phyloP scores from a whole-genome alignment of 495 filamentous ascomycete species.

The Aeminium ludgeri region DNA sequence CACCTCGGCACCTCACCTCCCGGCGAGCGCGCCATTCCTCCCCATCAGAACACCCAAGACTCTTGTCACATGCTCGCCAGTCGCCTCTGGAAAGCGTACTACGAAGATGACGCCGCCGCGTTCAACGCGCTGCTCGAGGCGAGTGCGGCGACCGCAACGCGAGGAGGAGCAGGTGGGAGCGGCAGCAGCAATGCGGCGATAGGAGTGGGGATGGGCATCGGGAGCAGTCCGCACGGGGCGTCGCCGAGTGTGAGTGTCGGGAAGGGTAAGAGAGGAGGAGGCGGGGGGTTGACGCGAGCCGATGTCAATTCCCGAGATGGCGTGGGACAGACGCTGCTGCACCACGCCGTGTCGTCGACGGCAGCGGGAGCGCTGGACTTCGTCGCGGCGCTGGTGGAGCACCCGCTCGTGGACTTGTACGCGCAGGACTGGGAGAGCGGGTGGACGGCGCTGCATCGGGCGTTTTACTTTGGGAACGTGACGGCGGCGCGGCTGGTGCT shows the following conservation, averaged over 20 bases:
- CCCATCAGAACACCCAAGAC: too few species aligned
- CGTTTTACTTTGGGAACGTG: slow-evolving; percentile 83
- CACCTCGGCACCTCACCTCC: too few species aligned
- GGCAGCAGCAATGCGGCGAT: too few species aligned
- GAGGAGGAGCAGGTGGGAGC: too few species aligned
- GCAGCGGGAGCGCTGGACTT: slow-evolving; percentile 50
- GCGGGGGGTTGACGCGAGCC: slow-evolving; percentile 35
- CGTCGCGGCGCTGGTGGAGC: slow-evolving; percentile 57
- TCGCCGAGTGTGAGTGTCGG: slow-evolving; percentile 31
- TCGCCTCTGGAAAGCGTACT: slow-evolving; percentile 86
- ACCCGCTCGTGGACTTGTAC: slow-evolving; percentile 74
- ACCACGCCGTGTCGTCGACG: slow-evolving; percentile 63
- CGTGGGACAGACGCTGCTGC: slow-evolving; percentile 62
- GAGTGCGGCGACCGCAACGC: slow-evolving; percentile 35
- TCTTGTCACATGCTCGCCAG: too few species aligned
- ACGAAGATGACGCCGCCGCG: slow-evolving; percentile 85
- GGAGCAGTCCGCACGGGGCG: slow-evolving; percentile 34
- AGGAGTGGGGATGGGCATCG: slow-evolving; percentile 28
- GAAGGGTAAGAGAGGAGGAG: slow-evolving; percentile 28
- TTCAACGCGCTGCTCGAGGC: slow-evolving; percentile 62
- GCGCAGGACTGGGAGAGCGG: slow-evolving; percentile 78
- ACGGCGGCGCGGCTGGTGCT: slow-evolving; percentile 69
- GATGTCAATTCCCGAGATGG: slow-evolving; percentile 74
- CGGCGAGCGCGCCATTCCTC: too few species aligned
- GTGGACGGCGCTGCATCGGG: slow-evolving; percentile 87